Conservation (phyloP, 768 basidiomycete species). For the Suillus occidentalis region DNA sequence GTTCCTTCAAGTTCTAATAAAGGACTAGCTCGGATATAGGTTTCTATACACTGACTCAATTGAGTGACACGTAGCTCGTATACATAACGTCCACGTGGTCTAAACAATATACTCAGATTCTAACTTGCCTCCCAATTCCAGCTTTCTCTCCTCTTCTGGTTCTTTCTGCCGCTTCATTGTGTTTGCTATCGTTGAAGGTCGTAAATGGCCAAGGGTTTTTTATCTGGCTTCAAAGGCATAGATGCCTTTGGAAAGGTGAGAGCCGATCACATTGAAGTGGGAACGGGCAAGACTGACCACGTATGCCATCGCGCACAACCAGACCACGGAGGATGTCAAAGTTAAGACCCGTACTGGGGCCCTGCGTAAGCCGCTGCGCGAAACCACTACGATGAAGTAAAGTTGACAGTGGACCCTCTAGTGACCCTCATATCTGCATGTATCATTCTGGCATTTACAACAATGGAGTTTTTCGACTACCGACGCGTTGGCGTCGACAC, state of each 20-base stretch:
- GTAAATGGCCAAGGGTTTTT: slow-evolving; percentile 76
- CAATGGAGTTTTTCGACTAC: slow-evolving; percentile 96
- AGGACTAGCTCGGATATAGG: background rate
- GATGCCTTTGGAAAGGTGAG: slow-evolving; percentile 99
- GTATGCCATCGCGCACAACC: slow-evolving; percentile 6
- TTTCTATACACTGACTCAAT: background rate
- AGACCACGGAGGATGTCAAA: slow-evolving; percentile 99
- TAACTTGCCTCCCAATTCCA: background rate
- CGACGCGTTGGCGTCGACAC: slow-evolving; percentile 84
- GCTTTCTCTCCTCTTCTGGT: slow-evolving; percentile 13
- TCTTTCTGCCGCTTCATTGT: slow-evolving; percentile 10
- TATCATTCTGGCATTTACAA: slow-evolving; percentile 88
- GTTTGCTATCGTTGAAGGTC: slow-evolving; percentile 20
- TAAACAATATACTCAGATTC: background rate
- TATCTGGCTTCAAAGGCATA: slow-evolving; percentile 80
- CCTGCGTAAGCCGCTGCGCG: slow-evolving; percentile 56
- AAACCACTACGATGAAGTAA: slow-evolving; percentile 3
- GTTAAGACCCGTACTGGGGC: slow-evolving; percentile 96
- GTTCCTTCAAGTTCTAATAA: background rate
- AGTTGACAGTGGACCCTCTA: slow-evolving; percentile 31
- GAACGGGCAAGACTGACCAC: slow-evolving; percentile 10
- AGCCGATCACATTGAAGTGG: slow-evolving; percentile 4
- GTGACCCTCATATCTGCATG: slow-evolving; percentile 91
- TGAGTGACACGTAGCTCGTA: slow-evolving; percentile 25
- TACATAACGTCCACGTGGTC: slow-evolving; percentile 20